Evolutionary conservation across 225 moss, liverwort and hornwort species (phyloP).

Genomic region (Physcomitrium patens): DNA sequence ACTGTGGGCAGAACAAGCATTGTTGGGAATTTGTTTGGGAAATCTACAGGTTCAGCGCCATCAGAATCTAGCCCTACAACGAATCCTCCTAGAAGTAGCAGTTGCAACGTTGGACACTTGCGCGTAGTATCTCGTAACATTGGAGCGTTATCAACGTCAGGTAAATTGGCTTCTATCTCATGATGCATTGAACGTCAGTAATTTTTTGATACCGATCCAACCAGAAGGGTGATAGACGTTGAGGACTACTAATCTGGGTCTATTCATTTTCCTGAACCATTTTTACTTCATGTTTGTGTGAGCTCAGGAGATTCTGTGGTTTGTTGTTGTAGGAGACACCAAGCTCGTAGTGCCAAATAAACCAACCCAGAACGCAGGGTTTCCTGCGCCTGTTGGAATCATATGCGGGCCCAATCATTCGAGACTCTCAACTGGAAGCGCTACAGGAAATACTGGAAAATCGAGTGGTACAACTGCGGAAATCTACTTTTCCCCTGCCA

Average conservation of each 20-base stretch:
- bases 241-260: neutral
- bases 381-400: constrained; percentile 46
- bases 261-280: neutral
- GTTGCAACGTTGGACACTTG: constrained; percentile 37
- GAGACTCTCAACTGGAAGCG: constrained; percentile 39
- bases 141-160: constrained; percentile 42
- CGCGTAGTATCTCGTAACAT: constrained; percentile 32
- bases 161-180: constrained; percentile 24
- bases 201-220: constrained; percentile 1
- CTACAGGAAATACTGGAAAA: constrained; percentile 41
- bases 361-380: constrained; percentile 39
- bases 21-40: constrained; percentile 44
- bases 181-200: neutral
- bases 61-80: constrained; percentile 32
- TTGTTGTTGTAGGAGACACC: constrained; percentile 40
- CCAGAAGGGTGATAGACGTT: constrained; percentile 10
- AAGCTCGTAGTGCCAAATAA: constrained; percentile 37
- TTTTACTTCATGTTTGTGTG: neutral
- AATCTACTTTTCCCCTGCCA: constrained; percentile 31
- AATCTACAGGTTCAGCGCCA: constrained; percentile 30
- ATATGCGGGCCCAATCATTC: constrained; percentile 54
- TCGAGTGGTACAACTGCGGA: constrained; percentile 31
- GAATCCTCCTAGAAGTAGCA: constrained; percentile 33
- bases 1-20: constrained; percentile 46
- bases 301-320: constrained; percentile 30